phyloP scores from a whole-genome alignment of 2,329 filamentous ascomycete species.

The Madurella mycetomatis region DNA sequence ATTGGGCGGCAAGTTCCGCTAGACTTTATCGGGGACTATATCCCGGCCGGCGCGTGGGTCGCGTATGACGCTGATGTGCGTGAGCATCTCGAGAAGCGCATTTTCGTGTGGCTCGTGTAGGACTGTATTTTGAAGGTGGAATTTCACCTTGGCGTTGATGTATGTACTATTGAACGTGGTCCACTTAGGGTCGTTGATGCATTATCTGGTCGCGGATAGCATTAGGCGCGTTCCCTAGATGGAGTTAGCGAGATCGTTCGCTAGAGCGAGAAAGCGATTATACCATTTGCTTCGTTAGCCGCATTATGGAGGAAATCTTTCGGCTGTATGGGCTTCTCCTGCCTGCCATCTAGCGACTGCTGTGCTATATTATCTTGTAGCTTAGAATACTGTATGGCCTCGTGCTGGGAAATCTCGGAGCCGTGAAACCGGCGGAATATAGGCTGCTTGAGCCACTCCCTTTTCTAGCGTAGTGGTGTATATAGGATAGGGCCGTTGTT shows the following conservation, averaged over 20 bases:
- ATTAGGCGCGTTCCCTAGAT: conserved; percentile 6
- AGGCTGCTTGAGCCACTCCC: too few relatives aligned
- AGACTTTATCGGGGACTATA: conserved; percentile 32
- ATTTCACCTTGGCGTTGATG: conserved; percentile 28
- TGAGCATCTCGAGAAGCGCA: conserved; percentile 22
- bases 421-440: too few relatives aligned
- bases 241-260: too few relatives aligned
- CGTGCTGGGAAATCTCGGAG: too few relatives aligned
- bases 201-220: conserved; percentile 28
- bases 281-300: too few relatives aligned
- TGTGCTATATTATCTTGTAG: too few relatives aligned
- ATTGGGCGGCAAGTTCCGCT: conserved; percentile 24
- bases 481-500: too few relatives aligned
- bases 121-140: conserved; percentile 30
- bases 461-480: too few relatives aligned
- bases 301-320: too few relatives aligned
- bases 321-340: too few relatives aligned
- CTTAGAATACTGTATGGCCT: too few relatives aligned
- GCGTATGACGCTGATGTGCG: conserved; percentile 27
- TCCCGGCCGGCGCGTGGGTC: conserved; percentile 27
- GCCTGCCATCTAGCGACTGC: too few relatives aligned
- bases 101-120: conserved; percentile 24
- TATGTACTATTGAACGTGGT: conserved; percentile 28
- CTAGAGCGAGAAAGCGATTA: neutral
- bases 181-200: conserved; percentile 29